Conservation (phyloP, 2,329 filamentous ascomycete species). For the Fusarium odoratissimum region DNA sequence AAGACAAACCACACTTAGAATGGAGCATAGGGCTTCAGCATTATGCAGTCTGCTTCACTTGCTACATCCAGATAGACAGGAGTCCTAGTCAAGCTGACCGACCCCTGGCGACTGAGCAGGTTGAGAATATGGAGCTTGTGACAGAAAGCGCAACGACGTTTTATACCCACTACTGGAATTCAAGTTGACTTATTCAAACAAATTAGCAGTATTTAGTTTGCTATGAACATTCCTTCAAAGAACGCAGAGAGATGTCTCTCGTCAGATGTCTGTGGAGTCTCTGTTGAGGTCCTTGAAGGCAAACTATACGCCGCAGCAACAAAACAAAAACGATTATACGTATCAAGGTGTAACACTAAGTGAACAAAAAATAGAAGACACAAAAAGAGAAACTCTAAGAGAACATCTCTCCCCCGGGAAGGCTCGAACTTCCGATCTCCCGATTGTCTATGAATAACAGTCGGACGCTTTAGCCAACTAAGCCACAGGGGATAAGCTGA, state of each 20-base stretch:
- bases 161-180: neutral
- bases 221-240: neutral
- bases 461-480: conserved; percentile 44
- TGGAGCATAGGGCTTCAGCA: neutral
- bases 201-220: neutral
- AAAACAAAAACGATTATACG: neutral
- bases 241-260: neutral
- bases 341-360: neutral
- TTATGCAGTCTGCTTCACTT: neutral
- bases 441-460: conserved; percentile 44
- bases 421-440: conserved; percentile 48
- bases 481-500: conserved; percentile 40
- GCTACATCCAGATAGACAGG: neutral
- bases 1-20: neutral
- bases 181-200: too few species aligned
- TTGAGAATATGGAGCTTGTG: neutral
- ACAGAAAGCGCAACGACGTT: neutral
- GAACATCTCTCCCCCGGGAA: conserved; percentile 41
- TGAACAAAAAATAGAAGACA: neutral
- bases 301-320: too few species aligned
- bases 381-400: neutral
- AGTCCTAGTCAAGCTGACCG: neutral
- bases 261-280: neutral
- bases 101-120: too few species aligned
- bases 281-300: neutral